Base-by-base conservation (phyloP, 768 basidiomycete genomes). In the Porphyrellus cyaneotinctus region DNA sequence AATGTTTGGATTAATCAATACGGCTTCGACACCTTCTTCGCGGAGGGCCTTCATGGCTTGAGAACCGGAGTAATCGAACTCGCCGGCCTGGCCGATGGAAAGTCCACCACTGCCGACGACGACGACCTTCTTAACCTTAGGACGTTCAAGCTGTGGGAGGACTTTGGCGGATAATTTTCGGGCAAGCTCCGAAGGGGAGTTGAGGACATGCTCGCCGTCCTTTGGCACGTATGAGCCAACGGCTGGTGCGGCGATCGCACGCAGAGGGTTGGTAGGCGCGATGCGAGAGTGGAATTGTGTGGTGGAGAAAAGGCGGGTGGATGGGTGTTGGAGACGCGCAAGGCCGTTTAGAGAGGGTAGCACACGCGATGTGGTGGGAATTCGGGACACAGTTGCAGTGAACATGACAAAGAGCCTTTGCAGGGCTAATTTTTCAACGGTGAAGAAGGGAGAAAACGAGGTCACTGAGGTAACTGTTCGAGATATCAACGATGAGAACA, bases 61-160 rank as follows among this genome's bases (percentile, higher is more conserved):
- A 7, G 95, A 97, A 42, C 97, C 97, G 18, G 95, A 97, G 70
- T 99, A 99, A 70, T 99, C 97, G 71, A 99, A 99, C 74, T 99
- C 97, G 70, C 97, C 97, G 6, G 97, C 97, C 71, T 99, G 97
- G 26, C 97, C 97, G 52, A 99, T 99, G 63, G 85, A 88, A 42
- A 99, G 84, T 49, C 97, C 97, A 60, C 97, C 97, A 60, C 87
- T 89, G 53, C 97, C 97, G 22, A 99, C 93, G 55, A 98, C 92
- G 60, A 97, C 82, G 47, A 98, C 97, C 65, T 93, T 94, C 70
- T 88, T 84, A 47, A 98, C 94, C 59, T 97, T 83, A 14, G 95
- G 91, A 33, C 92, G 85, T 38, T 89, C 86, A 31, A 97, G 78
- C 65, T 91, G 89, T 31, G 97, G 95, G 20, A 99, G 79, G 51